These are phyloP conservation scores for Agaricus blazei DNA, from an alignment of 768 basidiomycete species.

Conservation along the genomic window DNA sequence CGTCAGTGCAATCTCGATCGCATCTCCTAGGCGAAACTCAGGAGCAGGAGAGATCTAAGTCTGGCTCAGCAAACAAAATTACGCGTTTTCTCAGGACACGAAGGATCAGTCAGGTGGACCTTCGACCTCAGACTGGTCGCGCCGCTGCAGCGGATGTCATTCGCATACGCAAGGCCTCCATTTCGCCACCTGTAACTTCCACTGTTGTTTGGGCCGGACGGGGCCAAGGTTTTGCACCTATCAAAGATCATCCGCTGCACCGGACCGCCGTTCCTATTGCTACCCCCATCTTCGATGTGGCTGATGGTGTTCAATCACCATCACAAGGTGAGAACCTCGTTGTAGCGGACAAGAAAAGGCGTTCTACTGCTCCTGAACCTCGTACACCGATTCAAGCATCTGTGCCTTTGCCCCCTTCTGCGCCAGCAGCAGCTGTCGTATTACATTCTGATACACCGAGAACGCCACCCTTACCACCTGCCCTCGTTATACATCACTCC, in stretches of 20 bases:
- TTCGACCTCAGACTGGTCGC: conserved; percentile 1
- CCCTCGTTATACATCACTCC: conserved; percentile 5
- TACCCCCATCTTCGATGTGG: background rate
- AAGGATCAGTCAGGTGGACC: background rate
- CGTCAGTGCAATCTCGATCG: conserved; percentile 2
- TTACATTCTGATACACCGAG: background rate
- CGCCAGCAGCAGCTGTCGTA: background rate
- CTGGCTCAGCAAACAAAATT: conserved; percentile 8
- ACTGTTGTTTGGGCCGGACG: conserved; percentile 14
- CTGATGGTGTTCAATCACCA: background rate
- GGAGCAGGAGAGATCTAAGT: background rate
- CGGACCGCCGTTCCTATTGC: conserved; percentile 8
- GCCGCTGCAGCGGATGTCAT: conserved; percentile 5
- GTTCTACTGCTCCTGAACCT: background rate
- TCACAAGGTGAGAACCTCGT: background rate
- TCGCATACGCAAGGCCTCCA: conserved; percentile 18
- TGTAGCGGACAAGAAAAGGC: background rate
- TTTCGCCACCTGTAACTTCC: conserved; percentile 19
- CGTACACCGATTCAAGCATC: background rate
- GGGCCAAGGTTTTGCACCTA: conserved; percentile 10
- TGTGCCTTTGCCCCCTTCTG: background rate
- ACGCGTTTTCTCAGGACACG: conserved; percentile 13
- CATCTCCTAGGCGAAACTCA: background rate
- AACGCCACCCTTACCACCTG: background rate
- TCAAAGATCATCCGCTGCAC: conserved; percentile 10